Evolutionary conservation across 2,329 filamentous ascomycete genomes (phyloP), one percentile per base, ranked within the genome.

Genomic region (Colletotrichum musicola): DNA sequence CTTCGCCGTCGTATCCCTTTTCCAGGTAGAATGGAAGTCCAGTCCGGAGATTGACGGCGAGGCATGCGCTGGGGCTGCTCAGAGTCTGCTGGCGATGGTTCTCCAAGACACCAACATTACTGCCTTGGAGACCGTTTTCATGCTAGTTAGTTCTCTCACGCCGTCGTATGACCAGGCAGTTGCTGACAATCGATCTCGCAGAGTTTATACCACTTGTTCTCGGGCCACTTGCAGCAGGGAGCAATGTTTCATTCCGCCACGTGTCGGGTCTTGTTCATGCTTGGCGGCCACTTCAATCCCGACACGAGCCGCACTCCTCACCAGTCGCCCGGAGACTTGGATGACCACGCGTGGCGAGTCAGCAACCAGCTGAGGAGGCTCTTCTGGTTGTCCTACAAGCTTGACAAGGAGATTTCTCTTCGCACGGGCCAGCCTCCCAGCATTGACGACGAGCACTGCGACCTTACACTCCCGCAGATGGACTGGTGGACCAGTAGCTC

Each of bases 341-440:
- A 56, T 20, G 63, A 73, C 27, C 35, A 61, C 5, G 38, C 51
- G 3, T 72, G 77, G 51, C 77, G 77, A 1, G 72, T 75, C 51
- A 72, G 75, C 46, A 73, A 75, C 9, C 78, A 82, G 35, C 70
- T 82, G 0, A 78, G 83, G 3, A 73, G 77, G 35, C 62, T 88
- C 0, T 89, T 89, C 72, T 89, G 87, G 86, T 71, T 88, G 6
- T 83, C 82, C 69, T 89, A 87, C 64, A 79, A 79, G 2, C 75
- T 87, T 10, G 87, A 89, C 71, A 89, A 87, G 68, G 86, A 89
- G n/a, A 79, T 88, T 13, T 78, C 84, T 0, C 77, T 89, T 0
- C 81, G 86, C 4, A 85, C 82, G 0, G 85, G 86, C 0, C 85
- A 86, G 55, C 86, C 86, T 0, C 86, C 86, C 1, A 75, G 80